Conservation (phyloP, 176 grass and related monocot species). For the Triticum urartu region DNA sequence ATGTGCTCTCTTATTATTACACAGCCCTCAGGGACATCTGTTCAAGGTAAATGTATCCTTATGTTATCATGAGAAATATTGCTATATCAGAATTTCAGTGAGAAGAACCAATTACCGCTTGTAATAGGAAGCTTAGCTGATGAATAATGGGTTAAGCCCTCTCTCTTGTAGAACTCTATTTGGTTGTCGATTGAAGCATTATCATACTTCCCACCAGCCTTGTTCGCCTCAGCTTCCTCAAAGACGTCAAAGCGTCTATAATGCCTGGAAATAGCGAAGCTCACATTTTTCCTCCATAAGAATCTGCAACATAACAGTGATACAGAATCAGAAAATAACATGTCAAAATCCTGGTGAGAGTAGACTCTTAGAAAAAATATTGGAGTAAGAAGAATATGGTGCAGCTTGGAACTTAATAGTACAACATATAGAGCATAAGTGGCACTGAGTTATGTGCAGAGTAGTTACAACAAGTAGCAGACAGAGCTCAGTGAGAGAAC, state of each 20-base stretch:
- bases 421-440: constrained; percentile 2
- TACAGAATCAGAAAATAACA: constrained; percentile 19
- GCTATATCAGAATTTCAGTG: not conserved
- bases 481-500: not conserved
- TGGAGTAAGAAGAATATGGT: not conserved
- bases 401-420: not conserved
- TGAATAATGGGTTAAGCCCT: constrained; percentile 95
- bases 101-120: constrained; percentile 57
- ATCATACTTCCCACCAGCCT: constrained; percentile 94
- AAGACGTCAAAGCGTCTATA: constrained; percentile 98
- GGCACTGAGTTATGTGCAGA: constrained; percentile 24
- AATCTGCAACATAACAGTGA: constrained; percentile 57
- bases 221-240: constrained; percentile 99
- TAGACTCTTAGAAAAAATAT: constrained; percentile 5
- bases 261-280: constrained; percentile 91
- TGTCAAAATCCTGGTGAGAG: not conserved
- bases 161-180: constrained; percentile 93
- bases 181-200: constrained; percentile 93
- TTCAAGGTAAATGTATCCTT: not conserved
- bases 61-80: constrained; percentile 4
- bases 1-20: constrained; percentile 93
- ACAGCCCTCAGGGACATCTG: constrained; percentile 99
- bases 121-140: constrained; percentile 91
- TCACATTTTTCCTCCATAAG: constrained; percentile 91
- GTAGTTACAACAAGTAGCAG: constrained; percentile 22